phyloP scores from a whole-genome alignment of 345 rosid genomes.

The Litchi chinensis region DNA sequence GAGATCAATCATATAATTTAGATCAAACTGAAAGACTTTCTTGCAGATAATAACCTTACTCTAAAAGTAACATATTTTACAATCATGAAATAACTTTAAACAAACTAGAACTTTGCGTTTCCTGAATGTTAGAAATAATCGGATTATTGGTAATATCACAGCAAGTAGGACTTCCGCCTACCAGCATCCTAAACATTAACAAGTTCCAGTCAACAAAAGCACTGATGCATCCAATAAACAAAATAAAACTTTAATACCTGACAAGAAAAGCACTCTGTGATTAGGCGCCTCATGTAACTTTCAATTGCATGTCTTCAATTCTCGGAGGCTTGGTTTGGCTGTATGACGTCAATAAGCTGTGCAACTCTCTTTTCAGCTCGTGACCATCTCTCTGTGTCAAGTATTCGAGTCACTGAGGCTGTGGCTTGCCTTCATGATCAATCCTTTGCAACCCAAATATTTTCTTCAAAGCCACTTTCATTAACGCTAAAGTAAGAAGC shows the following conservation, averaged over 20 bases:
- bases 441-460: neutral
- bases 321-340: conserved; percentile 57
- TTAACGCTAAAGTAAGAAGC: neutral
- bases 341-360: conserved; percentile 57
- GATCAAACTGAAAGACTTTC: neutral
- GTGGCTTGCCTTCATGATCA: conserved; percentile 40
- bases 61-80: neutral
- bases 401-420: conserved; percentile 40
- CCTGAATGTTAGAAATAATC: neutral
- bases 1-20: no score
- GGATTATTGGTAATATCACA: neutral
- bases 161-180: neutral
- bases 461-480: neutral
- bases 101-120: no score
- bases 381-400: conserved; percentile 47
- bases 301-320: conserved; percentile 53
- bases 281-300: conserved; percentile 49
- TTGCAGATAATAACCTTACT: neutral
- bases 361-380: conserved; percentile 54
- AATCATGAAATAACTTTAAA: no score
- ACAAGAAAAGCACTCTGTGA: conserved; percentile 53
- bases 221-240: neutral
- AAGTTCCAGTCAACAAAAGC: neutral
- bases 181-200: neutral
- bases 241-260: conserved; percentile 32